Conservation (phyloP, 1,284 basidiomycete genomes). For the Lentinula novae-zelandiae region DNA sequence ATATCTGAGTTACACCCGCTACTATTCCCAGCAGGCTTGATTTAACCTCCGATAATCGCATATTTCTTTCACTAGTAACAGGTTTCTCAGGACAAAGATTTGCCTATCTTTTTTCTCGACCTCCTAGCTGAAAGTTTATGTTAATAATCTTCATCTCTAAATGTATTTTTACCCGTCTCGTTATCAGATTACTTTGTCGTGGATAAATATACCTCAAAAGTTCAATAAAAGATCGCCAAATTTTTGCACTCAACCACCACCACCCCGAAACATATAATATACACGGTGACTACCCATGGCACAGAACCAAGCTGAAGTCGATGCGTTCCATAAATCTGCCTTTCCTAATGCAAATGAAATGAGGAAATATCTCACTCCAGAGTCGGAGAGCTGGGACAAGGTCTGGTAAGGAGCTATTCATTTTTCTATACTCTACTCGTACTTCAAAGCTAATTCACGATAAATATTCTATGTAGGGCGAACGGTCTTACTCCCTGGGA, state of each 20-base stretch:
- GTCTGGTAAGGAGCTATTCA: not conserved
- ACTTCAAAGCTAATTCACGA: not conserved
- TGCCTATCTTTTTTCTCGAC: too few relatives aligned
- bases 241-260: not conserved
- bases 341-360: conserved; percentile 5
- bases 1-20: too few relatives aligned
- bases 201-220: too few relatives aligned
- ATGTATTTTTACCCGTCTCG: too few relatives aligned
- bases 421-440: not conserved
- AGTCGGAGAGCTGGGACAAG: not conserved
- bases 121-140: too few relatives aligned
- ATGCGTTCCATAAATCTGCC: conserved; percentile 2
- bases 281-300: not conserved
- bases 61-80: too few relatives aligned
- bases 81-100: too few relatives aligned
- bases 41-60: too few relatives aligned
- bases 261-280: not conserved
- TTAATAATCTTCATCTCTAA: too few relatives aligned
- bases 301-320: conserved; percentile 1
- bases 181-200: too few relatives aligned
- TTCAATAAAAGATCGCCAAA: too few relatives aligned
- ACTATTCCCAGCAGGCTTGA: too few relatives aligned
- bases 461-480: not conserved
- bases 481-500: conserved; percentile 62
- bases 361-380: not conserved